Percentiles rank a stretch among this genome's conserved stretches.
phyloP scores from a whole-genome alignment of 202 grass and related monocot genomes.

The Dendrocalamus latiflorus region DNA sequence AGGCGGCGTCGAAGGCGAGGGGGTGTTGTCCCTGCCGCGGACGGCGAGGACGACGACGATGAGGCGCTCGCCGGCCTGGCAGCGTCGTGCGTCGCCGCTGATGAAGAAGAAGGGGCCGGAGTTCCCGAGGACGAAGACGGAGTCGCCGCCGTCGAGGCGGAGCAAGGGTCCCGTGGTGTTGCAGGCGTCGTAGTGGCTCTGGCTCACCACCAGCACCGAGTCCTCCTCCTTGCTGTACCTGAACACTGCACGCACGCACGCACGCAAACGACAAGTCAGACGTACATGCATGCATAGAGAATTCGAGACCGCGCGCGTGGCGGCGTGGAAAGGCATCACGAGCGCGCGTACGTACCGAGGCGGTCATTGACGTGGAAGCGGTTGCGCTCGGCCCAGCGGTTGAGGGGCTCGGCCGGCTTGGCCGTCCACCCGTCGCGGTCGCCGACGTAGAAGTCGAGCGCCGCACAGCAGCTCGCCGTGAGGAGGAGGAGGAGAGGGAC shows the following conservation, averaged over 20 bases:
- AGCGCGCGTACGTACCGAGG: conserved; percentile 40
- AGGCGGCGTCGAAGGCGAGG: not conserved
- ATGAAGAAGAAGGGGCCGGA: conserved; percentile 70
- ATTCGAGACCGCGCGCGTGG: not conserved
- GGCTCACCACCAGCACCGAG: conserved; percentile 55
- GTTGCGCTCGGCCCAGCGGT: conserved; percentile 60
- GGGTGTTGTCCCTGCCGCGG: not conserved
- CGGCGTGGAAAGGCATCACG: not conserved
- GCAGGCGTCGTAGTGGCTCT: conserved; percentile 51
- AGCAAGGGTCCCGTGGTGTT: conserved; percentile 32
- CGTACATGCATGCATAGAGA: not conserved
- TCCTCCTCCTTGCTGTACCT: conserved; percentile 41
- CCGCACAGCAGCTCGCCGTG: conserved; percentile 16
- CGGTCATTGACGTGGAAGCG: conserved; percentile 84
- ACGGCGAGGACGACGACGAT: conserved; percentile 56
- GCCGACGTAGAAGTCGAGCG: conserved; percentile 56
- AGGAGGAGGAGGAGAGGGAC: not conserved
- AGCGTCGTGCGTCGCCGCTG: conserved; percentile 40
- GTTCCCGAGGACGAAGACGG: conserved; percentile 27
- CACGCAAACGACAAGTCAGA: not conserved
- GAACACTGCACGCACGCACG: conserved; percentile 52
- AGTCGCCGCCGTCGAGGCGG: conserved; percentile 40
- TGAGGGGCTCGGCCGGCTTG: conserved; percentile 41
- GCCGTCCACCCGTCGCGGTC: conserved; percentile 51
- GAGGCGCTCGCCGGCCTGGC: conserved; percentile 52